These are phyloP conservation scores for Sclerotinia minor DNA, from an alignment of 2,329 filamentous ascomycete species.

Conservation along the genomic window DNA sequence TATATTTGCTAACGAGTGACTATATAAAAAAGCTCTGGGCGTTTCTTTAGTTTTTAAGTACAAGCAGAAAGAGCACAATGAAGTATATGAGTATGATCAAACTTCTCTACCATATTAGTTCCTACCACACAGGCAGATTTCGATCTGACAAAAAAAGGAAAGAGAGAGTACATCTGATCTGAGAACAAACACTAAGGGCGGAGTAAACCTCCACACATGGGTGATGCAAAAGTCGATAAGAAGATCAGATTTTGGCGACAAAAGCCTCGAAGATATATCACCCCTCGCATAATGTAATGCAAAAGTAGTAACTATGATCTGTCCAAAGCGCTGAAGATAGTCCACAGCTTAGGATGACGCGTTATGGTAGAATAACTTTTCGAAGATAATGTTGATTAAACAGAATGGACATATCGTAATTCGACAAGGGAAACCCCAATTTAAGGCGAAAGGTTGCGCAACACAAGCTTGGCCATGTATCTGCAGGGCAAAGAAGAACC, in stretches of 20 bases:
- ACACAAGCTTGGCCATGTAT: slow-evolving; percentile 39
- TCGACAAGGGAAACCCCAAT: slow-evolving; percentile 33
- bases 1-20: slow-evolving; percentile 41
- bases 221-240: slow-evolving; percentile 34
- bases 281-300: slow-evolving; percentile 41
- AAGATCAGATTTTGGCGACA: slow-evolving; percentile 32
- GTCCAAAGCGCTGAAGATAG: slow-evolving; percentile 58
- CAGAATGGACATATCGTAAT: slow-evolving; percentile 40
- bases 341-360: slow-evolving; percentile 57
- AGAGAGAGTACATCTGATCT: slow-evolving; percentile 25
- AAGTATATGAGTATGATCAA: slow-evolving; percentile 37
- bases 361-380: slow-evolving; percentile 47
- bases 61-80: slow-evolving; percentile 36
- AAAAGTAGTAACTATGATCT: slow-evolving; percentile 63
- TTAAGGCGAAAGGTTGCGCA: slow-evolving; percentile 31
- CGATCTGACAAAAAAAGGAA: slow-evolving; percentile 28
- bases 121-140: slow-evolving; percentile 32
- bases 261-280: slow-evolving; percentile 33
- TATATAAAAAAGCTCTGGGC: slow-evolving; percentile 41
- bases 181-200: slow-evolving; percentile 32
- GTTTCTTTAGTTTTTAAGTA: slow-evolving; percentile 30
- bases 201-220: slow-evolving; percentile 37
- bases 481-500: slow-evolving; percentile 39
- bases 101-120: slow-evolving; percentile 32
- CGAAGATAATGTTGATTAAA: slow-evolving; percentile 42